Conservation (phyloP, 306 rosid species). For the Cicer bijugum region DNA sequence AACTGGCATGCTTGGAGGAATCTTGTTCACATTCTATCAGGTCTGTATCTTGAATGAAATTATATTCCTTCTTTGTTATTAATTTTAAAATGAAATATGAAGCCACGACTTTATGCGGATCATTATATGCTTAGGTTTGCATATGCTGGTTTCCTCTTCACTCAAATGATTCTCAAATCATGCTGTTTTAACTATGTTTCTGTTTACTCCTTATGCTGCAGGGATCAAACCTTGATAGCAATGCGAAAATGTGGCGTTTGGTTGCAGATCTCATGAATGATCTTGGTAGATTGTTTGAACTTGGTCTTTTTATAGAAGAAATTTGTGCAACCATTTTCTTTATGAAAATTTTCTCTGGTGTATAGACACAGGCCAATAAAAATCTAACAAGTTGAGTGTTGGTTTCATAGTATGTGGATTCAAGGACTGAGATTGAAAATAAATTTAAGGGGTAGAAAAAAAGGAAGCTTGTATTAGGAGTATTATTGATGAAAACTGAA, state of each 20-base stretch:
- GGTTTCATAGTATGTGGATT: constrained; percentile 16
- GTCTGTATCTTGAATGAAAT: constrained; percentile 45
- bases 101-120: constrained; percentile 12
- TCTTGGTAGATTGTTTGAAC: constrained; percentile 63
- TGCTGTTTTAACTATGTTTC: constrained; percentile 25
- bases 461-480: not conserved
- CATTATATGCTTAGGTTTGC: not conserved
- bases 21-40: constrained; percentile 96
- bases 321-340: constrained; percentile 22
- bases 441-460: not conserved
- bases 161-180: constrained; percentile 23
- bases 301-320: constrained; percentile 21
- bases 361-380: not conserved
- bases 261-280: constrained; percentile 98
- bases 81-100: constrained; percentile 29
- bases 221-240: constrained; percentile 96
- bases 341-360: constrained; percentile 2
- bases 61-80: constrained; percentile 11
- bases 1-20: constrained; percentile 98
- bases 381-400: not conserved
- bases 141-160: constrained; percentile 35
- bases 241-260: constrained; percentile 98
- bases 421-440: constrained; percentile 3
- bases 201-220: constrained; percentile 47
- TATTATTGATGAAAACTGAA: constrained; percentile 7